Base-by-base conservation (phyloP, 2,329 filamentous ascomycete genomes). In the Nemania sp. region DNA sequence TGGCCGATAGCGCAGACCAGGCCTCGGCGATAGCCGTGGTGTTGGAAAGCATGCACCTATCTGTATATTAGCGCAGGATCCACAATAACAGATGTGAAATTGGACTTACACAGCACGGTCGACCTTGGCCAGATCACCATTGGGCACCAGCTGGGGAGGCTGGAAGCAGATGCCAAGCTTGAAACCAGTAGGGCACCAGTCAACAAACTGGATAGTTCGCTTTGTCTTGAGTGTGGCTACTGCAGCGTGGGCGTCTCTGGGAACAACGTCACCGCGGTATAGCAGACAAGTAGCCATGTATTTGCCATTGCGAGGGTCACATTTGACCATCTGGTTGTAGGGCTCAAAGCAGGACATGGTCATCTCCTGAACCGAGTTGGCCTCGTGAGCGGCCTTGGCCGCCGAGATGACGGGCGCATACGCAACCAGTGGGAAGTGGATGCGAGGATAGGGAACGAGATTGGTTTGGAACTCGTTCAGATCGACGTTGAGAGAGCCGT, bases 81-180 rank as follows among this genome's bases (percentile, higher is more conserved):
- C 11, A 31, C 6, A 19, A 43, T 14, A 17, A 24, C 9, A 17
- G 9, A 14, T 17, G 23, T 5, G 12, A 86, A 86, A 80, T 90
- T 43, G n/a, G 7, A 88, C 89, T 80, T 91, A 91, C 87, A 97
- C 93, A 77, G 93, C 93, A 71, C 94, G 93, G 85, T 93, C 91
- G 77, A 97, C 93, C 83, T 96, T 94, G 77, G 94, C 93, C 62
- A 97, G 85, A 73, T 97, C 94, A 70, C 93, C 93, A 79, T 97
- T 96, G 71, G 91, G 94, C 53, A 97, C 93, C 78, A 90, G 89
- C 81, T 95, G 86, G 64, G 93, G 93, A 72, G 92, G 90, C 82
- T 97, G 92, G 87, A 95, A 97, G 89, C 92, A 97, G 83, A 99
- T 99, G 83, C 94, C 94, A 67, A 99, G 90, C 90, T 99, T 99